Evolutionary conservation across 2,329 filamentous ascomycete genomes (phyloP).

Genomic region (Whalleya microplaca): DNA sequence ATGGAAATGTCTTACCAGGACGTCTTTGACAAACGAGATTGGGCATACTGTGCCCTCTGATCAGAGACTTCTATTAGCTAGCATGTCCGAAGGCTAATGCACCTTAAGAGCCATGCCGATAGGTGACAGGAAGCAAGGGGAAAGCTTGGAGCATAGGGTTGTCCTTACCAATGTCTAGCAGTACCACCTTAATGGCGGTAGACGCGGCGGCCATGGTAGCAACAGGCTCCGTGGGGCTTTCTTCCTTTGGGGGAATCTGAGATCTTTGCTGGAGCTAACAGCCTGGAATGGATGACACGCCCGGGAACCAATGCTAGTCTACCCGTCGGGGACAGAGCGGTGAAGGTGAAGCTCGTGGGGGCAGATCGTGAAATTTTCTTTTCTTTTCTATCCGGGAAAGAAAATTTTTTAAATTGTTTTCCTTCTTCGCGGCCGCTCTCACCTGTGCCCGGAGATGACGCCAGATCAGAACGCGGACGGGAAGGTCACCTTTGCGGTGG

Average conservation of each 20-base stretch:
- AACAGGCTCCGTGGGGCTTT: conserved; percentile 21
- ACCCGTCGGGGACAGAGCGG: conserved; percentile 30
- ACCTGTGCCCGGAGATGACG: conserved; percentile 15
- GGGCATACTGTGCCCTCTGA: conserved; percentile 81
- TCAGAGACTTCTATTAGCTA: conserved; percentile 45
- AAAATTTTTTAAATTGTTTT: not conserved
- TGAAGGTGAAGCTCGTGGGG: conserved; percentile 22
- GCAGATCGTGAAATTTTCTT: conserved; percentile 17
- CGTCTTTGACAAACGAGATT: conserved; percentile 83
- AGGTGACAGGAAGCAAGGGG: conserved; percentile 24
- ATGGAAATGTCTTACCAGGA: conserved; percentile 65
- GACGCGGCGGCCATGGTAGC: conserved; percentile 39
- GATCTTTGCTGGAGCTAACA: conserved; percentile 16
- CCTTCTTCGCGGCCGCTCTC: conserved; percentile 1
- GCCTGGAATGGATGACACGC: conserved; percentile 8
- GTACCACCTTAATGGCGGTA: conserved; percentile 48
- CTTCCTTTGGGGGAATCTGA: conserved; percentile 16
- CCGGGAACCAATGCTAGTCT: conserved; percentile 27
- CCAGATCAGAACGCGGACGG: conserved; percentile 20
- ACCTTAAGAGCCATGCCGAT: conserved; percentile 28
- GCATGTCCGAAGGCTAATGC: conserved; percentile 41
- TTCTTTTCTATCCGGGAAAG: conserved; percentile 1
- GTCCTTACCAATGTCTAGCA: conserved; percentile 63
- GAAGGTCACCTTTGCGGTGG: conserved; percentile 4
- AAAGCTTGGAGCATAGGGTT: conserved; percentile 23